Conservation (phyloP, 2,329 filamentous ascomycete species). For the Emmonsiellopsis sp. region DNA sequence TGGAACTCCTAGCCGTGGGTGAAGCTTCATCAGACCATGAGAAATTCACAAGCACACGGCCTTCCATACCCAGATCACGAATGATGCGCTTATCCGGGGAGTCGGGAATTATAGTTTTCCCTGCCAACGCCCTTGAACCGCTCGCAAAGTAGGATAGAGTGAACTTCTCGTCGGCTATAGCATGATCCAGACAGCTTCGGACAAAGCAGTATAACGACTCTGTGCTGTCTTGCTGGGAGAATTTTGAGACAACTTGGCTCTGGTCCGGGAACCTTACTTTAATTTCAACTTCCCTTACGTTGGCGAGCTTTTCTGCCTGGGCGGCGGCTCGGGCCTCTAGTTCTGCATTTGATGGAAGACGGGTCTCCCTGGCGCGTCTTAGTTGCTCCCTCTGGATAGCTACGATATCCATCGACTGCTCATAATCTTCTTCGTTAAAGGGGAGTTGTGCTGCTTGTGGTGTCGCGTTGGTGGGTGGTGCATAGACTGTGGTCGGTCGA, state of each 20-base stretch:
- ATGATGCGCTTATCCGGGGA: conserved; percentile 52
- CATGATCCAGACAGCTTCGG: conserved; percentile 56
- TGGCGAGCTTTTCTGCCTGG: conserved; percentile 56
- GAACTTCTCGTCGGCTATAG: conserved; percentile 54
- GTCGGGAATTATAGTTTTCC: conserved; percentile 27
- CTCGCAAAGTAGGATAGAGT: conserved; percentile 53
- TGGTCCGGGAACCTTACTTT: conserved; percentile 86
- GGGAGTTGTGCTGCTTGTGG: conserved; percentile 63
- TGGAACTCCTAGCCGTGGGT: conserved; percentile 42
- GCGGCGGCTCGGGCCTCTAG: conserved; percentile 60
- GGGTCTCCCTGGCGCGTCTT: conserved; percentile 64
- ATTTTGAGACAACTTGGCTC: conserved; percentile 63
- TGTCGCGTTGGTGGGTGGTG: conserved; percentile 63
- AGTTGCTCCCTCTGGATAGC: conserved; percentile 70
- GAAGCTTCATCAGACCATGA: conserved; percentile 60
- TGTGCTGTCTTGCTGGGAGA: conserved; percentile 60
- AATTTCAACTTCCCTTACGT: conserved; percentile 60
- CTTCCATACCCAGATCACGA: conserved; percentile 59
- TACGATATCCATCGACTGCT: conserved; percentile 75
- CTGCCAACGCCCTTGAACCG: conserved; percentile 12
- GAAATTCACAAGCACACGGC: conserved; percentile 66
- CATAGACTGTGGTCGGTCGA: conserved; percentile 58
- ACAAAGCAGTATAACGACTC: conserved; percentile 67
- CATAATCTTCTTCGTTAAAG: conserved; percentile 66
- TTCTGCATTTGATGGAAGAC: conserved; percentile 75